These are phyloP conservation scores for Daucus carota DNA, from an alignment of 129 eudicot genomes.

Conservation along the genomic window DNA sequence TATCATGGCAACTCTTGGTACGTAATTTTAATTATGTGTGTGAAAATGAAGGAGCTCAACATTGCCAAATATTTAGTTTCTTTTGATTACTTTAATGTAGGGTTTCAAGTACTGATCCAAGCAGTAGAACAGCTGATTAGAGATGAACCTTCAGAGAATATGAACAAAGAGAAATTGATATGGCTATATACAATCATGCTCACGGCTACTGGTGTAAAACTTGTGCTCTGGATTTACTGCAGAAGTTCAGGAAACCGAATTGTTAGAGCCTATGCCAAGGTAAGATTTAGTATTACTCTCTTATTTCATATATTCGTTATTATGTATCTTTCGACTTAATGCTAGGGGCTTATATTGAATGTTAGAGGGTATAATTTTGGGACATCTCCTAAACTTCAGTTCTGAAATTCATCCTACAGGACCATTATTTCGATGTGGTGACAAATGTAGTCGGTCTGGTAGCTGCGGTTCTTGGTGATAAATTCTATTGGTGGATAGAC, in stretches of 20 bases:
- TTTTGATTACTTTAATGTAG: constrained; percentile 20
- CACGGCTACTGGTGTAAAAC: constrained; percentile 48
- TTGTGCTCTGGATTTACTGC: constrained; percentile 53
- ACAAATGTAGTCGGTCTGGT: constrained; percentile 63
- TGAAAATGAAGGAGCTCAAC: neutral
- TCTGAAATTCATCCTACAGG: constrained; percentile 24
- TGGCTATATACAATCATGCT: constrained; percentile 62
- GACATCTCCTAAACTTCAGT: neutral
- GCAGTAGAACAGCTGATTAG: constrained; percentile 53
- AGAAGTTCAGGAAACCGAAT: constrained; percentile 64
- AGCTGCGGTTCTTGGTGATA: constrained; percentile 69
- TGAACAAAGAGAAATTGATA: constrained; percentile 31
- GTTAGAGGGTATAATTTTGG: neutral
- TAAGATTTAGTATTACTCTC: constrained; percentile 5
- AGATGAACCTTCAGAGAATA: constrained; percentile 42
- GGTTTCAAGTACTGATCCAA: constrained; percentile 59
- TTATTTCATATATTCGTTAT: neutral
- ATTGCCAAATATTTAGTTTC: neutral
- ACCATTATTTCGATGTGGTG: constrained; percentile 73
- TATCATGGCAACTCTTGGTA: constrained; percentile 79
- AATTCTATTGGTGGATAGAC: constrained; percentile 74
- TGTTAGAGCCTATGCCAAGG: constrained; percentile 79
- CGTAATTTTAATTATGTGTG: neutral
- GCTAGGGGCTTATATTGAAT: too few relatives aligned
- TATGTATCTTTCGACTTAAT: too few relatives aligned